Evolutionary conservation across 108 stramenopile species (phyloP).

Genomic region (Craspedostauros australis): DNA sequence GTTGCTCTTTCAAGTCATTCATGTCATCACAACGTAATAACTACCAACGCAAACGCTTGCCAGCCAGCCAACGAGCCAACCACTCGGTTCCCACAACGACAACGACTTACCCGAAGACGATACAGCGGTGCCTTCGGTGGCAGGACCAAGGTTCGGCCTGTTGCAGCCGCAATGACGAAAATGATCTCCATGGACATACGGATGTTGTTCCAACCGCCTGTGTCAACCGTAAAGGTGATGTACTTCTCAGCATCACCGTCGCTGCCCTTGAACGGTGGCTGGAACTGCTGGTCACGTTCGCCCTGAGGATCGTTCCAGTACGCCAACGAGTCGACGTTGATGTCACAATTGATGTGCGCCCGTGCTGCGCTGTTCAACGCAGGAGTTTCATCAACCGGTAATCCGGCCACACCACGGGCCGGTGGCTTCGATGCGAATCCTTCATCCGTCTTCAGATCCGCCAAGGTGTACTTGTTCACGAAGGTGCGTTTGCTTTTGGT

Average conservation of each 20-base stretch:
- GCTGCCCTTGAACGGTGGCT: slow-evolving; percentile 49
- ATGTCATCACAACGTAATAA: too few relatives aligned
- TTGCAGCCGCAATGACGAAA: slow-evolving; percentile 73
- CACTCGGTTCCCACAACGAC: too few relatives aligned
- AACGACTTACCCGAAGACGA: slow-evolving; percentile 20
- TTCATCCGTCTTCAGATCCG: slow-evolving; percentile 20
- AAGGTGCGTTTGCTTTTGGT: too few relatives aligned
- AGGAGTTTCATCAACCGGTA: slow-evolving; percentile 67
- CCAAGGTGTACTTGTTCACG: slow-evolving; percentile 1
- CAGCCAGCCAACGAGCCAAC: not conserved
- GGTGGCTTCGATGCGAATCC: slow-evolving; percentile 26
- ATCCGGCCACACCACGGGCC: slow-evolving; percentile 61
- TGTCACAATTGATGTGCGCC: slow-evolving; percentile 60
- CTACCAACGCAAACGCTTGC: not conserved
- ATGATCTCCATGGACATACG: slow-evolving; percentile 78
- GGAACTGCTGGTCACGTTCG: slow-evolving; percentile 33
- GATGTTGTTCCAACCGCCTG: slow-evolving; percentile 73
- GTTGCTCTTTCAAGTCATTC: too few relatives aligned
- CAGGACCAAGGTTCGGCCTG: slow-evolving; percentile 81
- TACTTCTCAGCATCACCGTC: slow-evolving; percentile 26
- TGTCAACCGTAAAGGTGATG: slow-evolving; percentile 64
- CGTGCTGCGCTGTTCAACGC: slow-evolving; percentile 63
- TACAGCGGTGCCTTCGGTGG: slow-evolving; percentile 84
- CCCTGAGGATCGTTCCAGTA: slow-evolving; percentile 84
- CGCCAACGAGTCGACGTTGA: slow-evolving; percentile 68